A percentile compares a stretch with the other conserved stretches of the same genome.
Conservation (phyloP, 2,329 filamentous ascomycete species). For the Arthrobotrys megalospora region DNA sequence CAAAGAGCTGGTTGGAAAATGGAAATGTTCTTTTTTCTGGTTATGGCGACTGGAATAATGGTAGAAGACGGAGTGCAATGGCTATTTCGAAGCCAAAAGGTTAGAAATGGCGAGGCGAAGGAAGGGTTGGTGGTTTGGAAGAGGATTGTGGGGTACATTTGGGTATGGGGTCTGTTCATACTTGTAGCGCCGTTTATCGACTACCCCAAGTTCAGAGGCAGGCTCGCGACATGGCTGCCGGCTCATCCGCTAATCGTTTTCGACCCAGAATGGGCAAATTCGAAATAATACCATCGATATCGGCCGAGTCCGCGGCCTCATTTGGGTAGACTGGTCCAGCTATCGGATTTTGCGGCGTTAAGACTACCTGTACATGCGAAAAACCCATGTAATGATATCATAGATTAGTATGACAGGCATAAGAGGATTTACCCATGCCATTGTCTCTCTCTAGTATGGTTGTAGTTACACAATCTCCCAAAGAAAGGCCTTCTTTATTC, state of each 20-base stretch:
- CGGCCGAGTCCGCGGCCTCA: background rate
- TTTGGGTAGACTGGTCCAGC: background rate
- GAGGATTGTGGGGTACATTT: slow-evolving; percentile 44
- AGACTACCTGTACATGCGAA: too few relatives aligned
- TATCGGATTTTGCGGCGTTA: slow-evolving; percentile 18
- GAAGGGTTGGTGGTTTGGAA: slow-evolving; percentile 55
- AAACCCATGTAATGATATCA: slow-evolving; percentile 1
- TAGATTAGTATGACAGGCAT: too few relatives aligned
- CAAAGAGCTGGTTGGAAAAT: background rate
- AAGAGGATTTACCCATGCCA: too few relatives aligned
- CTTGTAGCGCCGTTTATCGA: slow-evolving; percentile 38
- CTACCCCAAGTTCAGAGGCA: slow-evolving; percentile 44
- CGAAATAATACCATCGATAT: background rate
- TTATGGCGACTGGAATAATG: slow-evolving; percentile 42
- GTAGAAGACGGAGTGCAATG: slow-evolving; percentile 51
- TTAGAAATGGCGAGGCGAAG: slow-evolving; percentile 34
- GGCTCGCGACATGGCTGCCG: slow-evolving; percentile 32
- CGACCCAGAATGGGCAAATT: background rate
- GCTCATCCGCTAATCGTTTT: slow-evolving; percentile 33
- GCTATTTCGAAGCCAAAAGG: slow-evolving; percentile 44
- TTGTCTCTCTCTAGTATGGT: too few relatives aligned
- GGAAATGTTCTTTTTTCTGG: slow-evolving; percentile 34
- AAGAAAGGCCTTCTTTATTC: too few relatives aligned
- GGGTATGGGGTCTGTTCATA: slow-evolving; percentile 43
- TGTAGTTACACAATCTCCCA: too few relatives aligned